Evolutionary conservation across 805 yeast species (phyloP), one percentile per base, ranked within the genome.

Genomic region (Kodamaea jinghongensis): DNA sequence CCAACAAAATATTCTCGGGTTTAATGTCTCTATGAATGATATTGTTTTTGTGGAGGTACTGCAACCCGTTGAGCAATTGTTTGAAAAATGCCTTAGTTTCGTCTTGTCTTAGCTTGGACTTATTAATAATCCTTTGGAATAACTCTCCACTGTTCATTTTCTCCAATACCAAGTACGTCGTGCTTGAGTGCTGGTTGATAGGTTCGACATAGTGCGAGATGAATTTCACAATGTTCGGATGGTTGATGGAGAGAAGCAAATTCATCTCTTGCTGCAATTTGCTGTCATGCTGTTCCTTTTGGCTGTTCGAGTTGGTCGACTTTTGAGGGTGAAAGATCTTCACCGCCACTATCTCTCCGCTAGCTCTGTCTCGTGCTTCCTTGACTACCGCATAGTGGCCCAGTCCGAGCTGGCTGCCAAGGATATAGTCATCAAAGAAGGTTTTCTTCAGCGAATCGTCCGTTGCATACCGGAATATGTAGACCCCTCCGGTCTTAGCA

Each of bases 341-440:
- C 3, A 85, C 86, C 0, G 91, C 93, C 34, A 79, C 84, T 2
- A 72, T 60, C 36, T 73, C 72, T 0, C 88, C 87, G 0, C 81
- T 71, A 6, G 60, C 57, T 48, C 79, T 74, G 45, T 76, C 71
- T 6, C 68, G 66, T 2, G 87, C 87, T 48, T 82, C 86, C 53
- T 79, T 81, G 3, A 85, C 93, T n/a, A 79, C 78, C 0, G 93
- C 91, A 52, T 85, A 85, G 59, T 85, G 91, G 0, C 93, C 93
- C 3, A 83, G 63, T 0, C 93, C 93, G 15, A 85, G 60, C 46
- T 80, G 77, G 40, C 67, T 70, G 0, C 86, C 86, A 13, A 77
- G 43, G 5, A 74, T 65, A 49, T 76, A 77, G 41, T 74, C 73
- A 51, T 81, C 85, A 45, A 73, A 77, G 39, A 84, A 78, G 2